Evolutionary conservation across 306 rosid genomes (phyloP), one percentile per base, ranked within the genome.

Genomic region (Vachellia pachyceras): DNA sequence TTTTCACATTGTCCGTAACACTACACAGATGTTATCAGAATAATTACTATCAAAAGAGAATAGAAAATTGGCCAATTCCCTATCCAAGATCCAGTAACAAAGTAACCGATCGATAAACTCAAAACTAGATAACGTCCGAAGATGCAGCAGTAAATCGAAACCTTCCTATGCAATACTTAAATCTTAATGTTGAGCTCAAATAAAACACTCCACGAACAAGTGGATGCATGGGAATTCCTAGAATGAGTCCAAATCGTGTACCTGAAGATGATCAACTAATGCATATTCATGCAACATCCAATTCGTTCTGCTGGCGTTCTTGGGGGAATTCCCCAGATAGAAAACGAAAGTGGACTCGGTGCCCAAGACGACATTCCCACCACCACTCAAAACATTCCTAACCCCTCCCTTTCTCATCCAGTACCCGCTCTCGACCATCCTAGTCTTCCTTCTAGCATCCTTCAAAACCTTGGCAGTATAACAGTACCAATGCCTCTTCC

Each of bases 251-350:
- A 9, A 11, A 35, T 12, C n/a, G 13, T 15, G 11, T 90, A 93
- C 96, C 97, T 80, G 50, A 46, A 72, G 79, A 44, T 75, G 85
- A 82, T 79, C 83, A 44, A 40, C 52, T 55, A 86, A 87, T 18
- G 94, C 85, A 71, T 90, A 90, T 79, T 94, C 92, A 17, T 87
- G 77, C 86, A 94, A 63, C 8, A 85, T 81, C 94, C 91, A 90
- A 61, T 81, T 75, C 13, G 97, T 91, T 82, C 55, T 75, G 29
- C 39, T 33, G 0, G 89, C 85, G 0, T 49, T 74, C 42, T 71
- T 79, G 5, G 39, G 63, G 15, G 92, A 90, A 86, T 66, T 81
- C 49, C 89, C 90, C 52, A 75, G 8, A 77, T 85, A 90, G 71
- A 91, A 94, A 18, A 77, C 86, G 76, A 90, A 94, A 41, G 65